Conservation (phyloP, 257 asterid species). For the Primulina tabacum region DNA sequence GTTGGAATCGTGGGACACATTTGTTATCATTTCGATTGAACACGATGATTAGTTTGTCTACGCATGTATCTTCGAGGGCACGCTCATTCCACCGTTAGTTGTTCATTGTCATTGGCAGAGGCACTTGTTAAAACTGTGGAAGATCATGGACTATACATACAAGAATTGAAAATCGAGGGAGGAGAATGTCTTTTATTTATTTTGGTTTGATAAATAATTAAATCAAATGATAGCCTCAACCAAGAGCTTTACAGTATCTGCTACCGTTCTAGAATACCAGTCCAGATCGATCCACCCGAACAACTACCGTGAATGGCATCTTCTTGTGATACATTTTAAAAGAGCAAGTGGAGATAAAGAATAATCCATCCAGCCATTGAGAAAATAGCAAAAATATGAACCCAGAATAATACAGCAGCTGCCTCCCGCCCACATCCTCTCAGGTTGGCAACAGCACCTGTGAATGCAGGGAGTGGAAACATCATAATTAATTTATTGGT, state of each 20-base stretch:
- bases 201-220: no score
- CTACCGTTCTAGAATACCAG: neutral
- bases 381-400: conserved; percentile 84
- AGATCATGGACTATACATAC: neutral
- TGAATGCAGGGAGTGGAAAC: conserved; percentile 7
- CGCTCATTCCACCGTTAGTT: neutral
- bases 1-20: neutral
- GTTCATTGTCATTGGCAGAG: no score
- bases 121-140: no score
- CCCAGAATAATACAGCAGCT: conserved; percentile 95
- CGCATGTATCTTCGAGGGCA: neutral
- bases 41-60: no score
- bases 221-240: no score
- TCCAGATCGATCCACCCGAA: neutral
- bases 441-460: conserved; percentile 96
- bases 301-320: neutral
- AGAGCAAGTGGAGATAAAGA: conserved; percentile 78
- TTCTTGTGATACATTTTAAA: conserved; percentile 29
- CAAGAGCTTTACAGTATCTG: neutral
- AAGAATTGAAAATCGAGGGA: neutral
- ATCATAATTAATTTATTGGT: neutral
- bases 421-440: conserved; percentile 98
- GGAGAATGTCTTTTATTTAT: neutral
- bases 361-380: conserved; percentile 99
- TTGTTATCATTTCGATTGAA: neutral